Evolutionary conservation across 2,329 filamentous ascomycete species (phyloP).

Genomic region (Aspergillus fructus): DNA sequence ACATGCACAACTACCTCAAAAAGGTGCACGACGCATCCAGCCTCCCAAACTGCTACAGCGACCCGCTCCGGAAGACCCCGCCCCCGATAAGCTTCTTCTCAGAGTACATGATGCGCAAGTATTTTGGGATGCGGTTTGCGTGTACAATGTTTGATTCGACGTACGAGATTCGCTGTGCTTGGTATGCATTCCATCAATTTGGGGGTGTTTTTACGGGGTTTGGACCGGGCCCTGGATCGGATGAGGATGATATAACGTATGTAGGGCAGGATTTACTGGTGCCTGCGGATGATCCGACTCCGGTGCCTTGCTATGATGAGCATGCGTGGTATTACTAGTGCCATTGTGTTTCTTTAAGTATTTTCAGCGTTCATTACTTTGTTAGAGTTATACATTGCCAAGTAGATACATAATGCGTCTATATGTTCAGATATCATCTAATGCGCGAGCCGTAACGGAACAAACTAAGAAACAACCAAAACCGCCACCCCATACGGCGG

Average conservation of each 20-base stretch:
- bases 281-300: background rate
- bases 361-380: background rate
- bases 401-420: background rate
- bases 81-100: background rate
- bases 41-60: conserved; percentile 2
- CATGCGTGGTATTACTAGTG: background rate
- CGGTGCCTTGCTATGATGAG: background rate
- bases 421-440: background rate
- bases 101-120: conserved; percentile 8
- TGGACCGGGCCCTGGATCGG: background rate
- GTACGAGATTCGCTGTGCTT: background rate
- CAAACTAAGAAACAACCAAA: conserved; percentile 17
- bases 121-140: background rate
- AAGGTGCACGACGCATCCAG: background rate
- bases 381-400: background rate
- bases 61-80: background rate
- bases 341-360: background rate
- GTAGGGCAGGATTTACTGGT: background rate
- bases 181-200: conserved; percentile 1
- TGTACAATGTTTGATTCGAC: background rate
- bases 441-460: no score
- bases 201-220: background rate
- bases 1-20: background rate
- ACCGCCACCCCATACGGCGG: conserved; percentile 27
- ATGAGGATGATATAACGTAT: background rate